These are phyloP conservation scores for Setaria viridis DNA, from an alignment of 202 grass and related monocot genomes.

Conservation along the genomic window DNA sequence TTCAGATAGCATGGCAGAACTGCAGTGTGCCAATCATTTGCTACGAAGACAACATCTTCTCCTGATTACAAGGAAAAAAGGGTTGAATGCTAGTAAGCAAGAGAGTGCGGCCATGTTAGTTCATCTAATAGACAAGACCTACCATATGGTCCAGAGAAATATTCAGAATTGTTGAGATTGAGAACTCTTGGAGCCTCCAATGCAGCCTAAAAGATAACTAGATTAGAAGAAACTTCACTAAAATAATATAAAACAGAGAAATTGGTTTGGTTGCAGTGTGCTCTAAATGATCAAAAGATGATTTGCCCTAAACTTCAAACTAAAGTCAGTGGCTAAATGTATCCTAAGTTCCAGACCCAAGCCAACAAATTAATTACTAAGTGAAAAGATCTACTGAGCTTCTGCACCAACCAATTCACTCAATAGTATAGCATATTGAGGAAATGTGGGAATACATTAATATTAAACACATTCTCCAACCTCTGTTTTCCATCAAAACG, in stretches of 20 bases:
- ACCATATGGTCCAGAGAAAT: slow-evolving; percentile 91
- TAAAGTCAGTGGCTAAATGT: not conserved
- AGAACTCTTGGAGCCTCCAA: slow-evolving; percentile 90
- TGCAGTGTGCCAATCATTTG: slow-evolving; percentile 88
- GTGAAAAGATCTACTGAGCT: too few relatives aligned
- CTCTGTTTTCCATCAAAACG: too few relatives aligned
- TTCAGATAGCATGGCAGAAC: slow-evolving; percentile 81
- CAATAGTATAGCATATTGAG: too few relatives aligned
- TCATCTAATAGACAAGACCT: slow-evolving; percentile 32
- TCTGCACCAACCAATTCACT: too few relatives aligned
- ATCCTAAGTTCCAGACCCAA: too few relatives aligned
- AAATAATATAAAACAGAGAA: slow-evolving; percentile 1
- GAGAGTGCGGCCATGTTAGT: slow-evolving; percentile 10
- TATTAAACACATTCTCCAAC: too few relatives aligned
- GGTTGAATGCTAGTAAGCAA: slow-evolving; percentile 28
- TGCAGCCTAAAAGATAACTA: slow-evolving; percentile 63
- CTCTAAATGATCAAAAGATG: not conserved
- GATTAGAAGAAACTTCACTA: slow-evolving; percentile 35
- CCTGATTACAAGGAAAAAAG: slow-evolving; percentile 41
- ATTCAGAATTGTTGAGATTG: slow-evolving; percentile 70
- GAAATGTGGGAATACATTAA: too few relatives aligned
- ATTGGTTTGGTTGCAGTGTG: slow-evolving; percentile 13
- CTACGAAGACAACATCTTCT: slow-evolving; percentile 82
- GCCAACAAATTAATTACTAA: too few relatives aligned
- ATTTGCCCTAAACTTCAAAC: not conserved